Base-by-base conservation (phyloP, 192 early-diverging fungal species). In the Glomus cerebriforme region DNA sequence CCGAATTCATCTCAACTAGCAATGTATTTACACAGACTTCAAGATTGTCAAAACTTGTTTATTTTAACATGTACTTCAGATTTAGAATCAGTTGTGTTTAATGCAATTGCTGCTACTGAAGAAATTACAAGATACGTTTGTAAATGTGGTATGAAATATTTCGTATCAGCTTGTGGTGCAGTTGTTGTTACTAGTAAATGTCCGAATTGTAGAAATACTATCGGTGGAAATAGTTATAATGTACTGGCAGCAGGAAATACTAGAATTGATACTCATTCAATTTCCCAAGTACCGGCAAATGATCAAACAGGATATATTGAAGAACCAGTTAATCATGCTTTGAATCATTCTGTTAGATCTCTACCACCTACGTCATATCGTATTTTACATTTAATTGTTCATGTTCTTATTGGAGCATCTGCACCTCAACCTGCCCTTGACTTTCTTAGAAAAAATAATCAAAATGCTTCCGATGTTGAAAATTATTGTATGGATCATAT, bases 341-440 rank as follows among this genome's bases (percentile, higher is more conserved):
- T 6, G 4, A 13, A 22, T 7, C 8, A 70, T n/a, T 9, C 24
- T 5, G 67, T 71, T 39, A 68, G 78, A n/a, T 5, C 22, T 13
- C 19, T 79, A n/a, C 10, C 34, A 7, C 31, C 63, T 0, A 17
- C 47, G 19, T 54, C 68, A 59, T 77, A 77, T 62, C 75, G 75
- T 13, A 77, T 77, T 15, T 65, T 77, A n/a, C 75, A 77, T 62
- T 34, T 79, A 34, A 43, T 79, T 47, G 78, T 79, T 45, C 78
- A 79, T 39, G 67, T 68, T 29, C 22, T 79, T 13, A 67, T 79
- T 59, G 67, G 45, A 29, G 15, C 47, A 13, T 79, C 65, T 26
- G 63, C 69, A 32, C 67, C 22, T 29, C 2, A 47, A 31, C 54
- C 26, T 9, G 26, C 39, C 7, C 22, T 59, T 59, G 32, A 54